These are phyloP conservation scores for Ophiostoma novo-ulmi DNA, from an alignment of 2,329 filamentous ascomycete genomes.

Conservation along the genomic window DNA sequence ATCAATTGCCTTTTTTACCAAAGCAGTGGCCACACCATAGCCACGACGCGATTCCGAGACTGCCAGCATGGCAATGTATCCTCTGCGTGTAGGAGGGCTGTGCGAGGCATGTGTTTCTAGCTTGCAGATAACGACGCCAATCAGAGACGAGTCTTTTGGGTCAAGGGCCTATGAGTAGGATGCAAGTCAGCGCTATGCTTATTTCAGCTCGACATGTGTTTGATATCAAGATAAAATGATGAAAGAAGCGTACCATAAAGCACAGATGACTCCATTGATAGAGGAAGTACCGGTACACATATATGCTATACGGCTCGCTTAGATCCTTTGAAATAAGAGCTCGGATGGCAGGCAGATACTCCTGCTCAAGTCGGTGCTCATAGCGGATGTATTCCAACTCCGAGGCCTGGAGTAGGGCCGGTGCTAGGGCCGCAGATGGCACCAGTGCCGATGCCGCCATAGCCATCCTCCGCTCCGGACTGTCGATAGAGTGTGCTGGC, in stretches of 20 bases:
- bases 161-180: constrained; percentile 49
- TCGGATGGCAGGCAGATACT: constrained; percentile 78
- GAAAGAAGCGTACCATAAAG: constrained; percentile 66
- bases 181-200: background rate
- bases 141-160: constrained; percentile 57
- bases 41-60: constrained; percentile 75
- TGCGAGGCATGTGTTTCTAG: constrained; percentile 84
- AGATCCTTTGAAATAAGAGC: constrained; percentile 92
- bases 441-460: constrained; percentile 5
- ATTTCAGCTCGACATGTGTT: background rate
- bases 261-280: constrained; percentile 98
- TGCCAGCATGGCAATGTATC: constrained; percentile 99
- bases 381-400: constrained; percentile 59
- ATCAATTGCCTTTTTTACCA: constrained; percentile 87
- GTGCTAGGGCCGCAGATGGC: background rate
- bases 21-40: constrained; percentile 76
- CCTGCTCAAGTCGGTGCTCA: constrained; percentile 53
- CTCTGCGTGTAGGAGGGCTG: constrained; percentile 66
- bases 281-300: constrained; percentile 96
- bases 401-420: background rate
- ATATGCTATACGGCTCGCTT: constrained; percentile 98
- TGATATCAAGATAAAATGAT: background rate
- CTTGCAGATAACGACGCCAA: constrained; percentile 92
- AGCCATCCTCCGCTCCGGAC: background rate
- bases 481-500: background rate